Evolutionary conservation across 2,329 filamentous ascomycete genomes (phyloP).

Genomic region (Chalara sp.): DNA sequence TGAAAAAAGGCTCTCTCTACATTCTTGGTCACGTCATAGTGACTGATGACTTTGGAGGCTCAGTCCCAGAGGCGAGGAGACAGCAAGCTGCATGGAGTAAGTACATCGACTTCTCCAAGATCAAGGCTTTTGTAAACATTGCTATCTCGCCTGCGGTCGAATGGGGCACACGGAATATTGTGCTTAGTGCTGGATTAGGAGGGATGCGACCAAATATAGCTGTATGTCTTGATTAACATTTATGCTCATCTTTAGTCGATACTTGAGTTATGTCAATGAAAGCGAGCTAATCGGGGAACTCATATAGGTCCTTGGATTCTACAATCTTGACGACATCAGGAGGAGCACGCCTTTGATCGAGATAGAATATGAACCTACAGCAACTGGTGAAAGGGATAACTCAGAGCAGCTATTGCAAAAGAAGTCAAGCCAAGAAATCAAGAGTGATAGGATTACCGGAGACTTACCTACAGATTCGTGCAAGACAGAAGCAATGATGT

Average conservation of each 20-base stretch:
- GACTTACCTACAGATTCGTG: constrained; percentile 64
- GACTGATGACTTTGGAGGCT: constrained; percentile 70
- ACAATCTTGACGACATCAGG: constrained; percentile 68
- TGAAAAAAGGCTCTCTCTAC: constrained; percentile 83
- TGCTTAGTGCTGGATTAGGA: constrained; percentile 73
- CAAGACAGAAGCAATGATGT: constrained; percentile 61
- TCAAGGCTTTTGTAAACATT: constrained; percentile 86
- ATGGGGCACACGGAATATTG: constrained; percentile 79
- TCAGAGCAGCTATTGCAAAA: constrained; percentile 8
- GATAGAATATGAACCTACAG: constrained; percentile 41
- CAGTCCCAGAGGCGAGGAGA: constrained; percentile 64
- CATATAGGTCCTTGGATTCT: too few species aligned
- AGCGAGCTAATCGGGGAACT: too few species aligned
- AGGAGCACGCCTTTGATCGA: constrained; percentile 48
- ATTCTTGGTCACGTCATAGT: constrained; percentile 83
- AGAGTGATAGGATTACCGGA: constrained; percentile 48
- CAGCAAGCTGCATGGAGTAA: neutral
- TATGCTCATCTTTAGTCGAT: too few species aligned
- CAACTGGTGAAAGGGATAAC: constrained; percentile 24
- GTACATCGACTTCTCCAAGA: constrained; percentile 78
- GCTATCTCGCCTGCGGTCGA: constrained; percentile 75
- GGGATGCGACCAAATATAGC: constrained; percentile 89
- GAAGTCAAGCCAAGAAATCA: constrained; percentile 44
- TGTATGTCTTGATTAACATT: constrained; percentile 31
- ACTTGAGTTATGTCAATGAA: too few species aligned